These are phyloP conservation scores for Curvularia lunata DNA, from an alignment of 2,329 filamentous ascomycete species.

Conservation along the genomic window DNA sequence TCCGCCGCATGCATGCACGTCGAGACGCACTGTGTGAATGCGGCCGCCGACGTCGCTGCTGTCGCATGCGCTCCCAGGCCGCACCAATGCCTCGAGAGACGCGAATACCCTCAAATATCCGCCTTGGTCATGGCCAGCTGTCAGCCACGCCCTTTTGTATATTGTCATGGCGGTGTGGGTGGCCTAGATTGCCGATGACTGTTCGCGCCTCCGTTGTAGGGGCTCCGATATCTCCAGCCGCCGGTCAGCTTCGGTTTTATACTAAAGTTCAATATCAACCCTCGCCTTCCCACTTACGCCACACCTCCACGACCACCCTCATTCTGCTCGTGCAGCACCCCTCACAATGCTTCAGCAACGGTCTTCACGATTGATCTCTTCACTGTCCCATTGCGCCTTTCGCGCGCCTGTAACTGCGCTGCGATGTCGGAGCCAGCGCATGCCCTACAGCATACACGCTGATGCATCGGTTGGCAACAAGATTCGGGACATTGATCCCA, in stretches of 20 bases:
- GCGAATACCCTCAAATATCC: constrained; percentile 40
- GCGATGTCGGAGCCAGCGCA: constrained; percentile 52
- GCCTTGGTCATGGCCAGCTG: constrained; percentile 14
- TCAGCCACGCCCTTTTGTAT: constrained; percentile 30
- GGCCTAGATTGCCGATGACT: constrained; percentile 30
- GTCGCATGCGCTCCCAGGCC: constrained; percentile 6
- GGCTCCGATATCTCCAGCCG: constrained; percentile 18
- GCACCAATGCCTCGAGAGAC: constrained; percentile 12
- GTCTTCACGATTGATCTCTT: constrained; percentile 45
- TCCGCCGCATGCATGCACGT: constrained; percentile 26
- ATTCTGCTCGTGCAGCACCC: constrained; percentile 16
- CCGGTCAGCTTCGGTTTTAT: constrained; percentile 38
- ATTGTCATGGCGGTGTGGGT: constrained; percentile 10
- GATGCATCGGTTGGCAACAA: constrained; percentile 57
- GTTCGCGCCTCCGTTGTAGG: constrained; percentile 16
- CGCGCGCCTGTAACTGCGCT: constrained; percentile 41
- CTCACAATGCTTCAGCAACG: constrained; percentile 48
- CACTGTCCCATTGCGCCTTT: constrained; percentile 35
- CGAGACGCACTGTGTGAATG: constrained; percentile 1
- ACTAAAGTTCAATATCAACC: constrained; percentile 25
- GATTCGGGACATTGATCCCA: constrained; percentile 75
- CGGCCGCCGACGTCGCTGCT: constrained; percentile 4
- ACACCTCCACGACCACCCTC: constrained; percentile 15
- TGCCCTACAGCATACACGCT: constrained; percentile 58
- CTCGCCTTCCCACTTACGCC: constrained; percentile 17